Base-by-base conservation (phyloP, 805 yeast species). In the Candida parachauliodes region DNA sequence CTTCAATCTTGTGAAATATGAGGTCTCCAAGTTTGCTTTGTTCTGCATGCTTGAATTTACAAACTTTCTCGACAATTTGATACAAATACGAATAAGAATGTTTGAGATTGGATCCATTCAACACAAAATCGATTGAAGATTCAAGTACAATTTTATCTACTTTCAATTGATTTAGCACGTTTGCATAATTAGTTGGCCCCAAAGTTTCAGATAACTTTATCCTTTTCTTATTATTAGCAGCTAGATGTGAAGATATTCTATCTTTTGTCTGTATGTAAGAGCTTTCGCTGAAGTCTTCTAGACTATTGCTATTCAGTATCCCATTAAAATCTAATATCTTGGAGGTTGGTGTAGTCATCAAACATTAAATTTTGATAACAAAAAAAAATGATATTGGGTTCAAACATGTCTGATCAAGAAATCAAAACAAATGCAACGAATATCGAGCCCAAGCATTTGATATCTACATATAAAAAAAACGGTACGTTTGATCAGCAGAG, bases 401-500 rank as follows among this genome's bases (percentile, higher is more conserved):
- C n/a, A n/a, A n/a, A n/a, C n/a, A n/a, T n/a, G n/a, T n/a, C n/a
- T n/a, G n/a, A n/a, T n/a, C n/a, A n/a, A n/a, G n/a, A n/a, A n/a
- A n/a, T n/a, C n/a, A n/a, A n/a, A n/a, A n/a, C n/a, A n/a, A n/a
- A n/a, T n/a, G n/a, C n/a, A n/a, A n/a, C 34, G 4, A 21, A 23
- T 22, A 45, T 44, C 4, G 59, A 68, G 41, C 68, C 74, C 21
- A 63, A 62, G 31, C 63, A 63, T 21, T 51, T 76, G 12, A 56
- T 68, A 1, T 56, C 54, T 1, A 51, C 58, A 10, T 76, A 69
- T 52, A 76, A 76, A 52, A 69, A 69, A 41, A 60, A 63, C 29
- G 81, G 81, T 0, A 39, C 60, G 1, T 76, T 76, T 45, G 81
- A 76, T 46, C 49, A 59, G 18, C 70, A 66, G 39, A 48, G 81